Conservation (phyloP, 768 basidiomycete species). For the Kwoniella newhampshirensis region DNA sequence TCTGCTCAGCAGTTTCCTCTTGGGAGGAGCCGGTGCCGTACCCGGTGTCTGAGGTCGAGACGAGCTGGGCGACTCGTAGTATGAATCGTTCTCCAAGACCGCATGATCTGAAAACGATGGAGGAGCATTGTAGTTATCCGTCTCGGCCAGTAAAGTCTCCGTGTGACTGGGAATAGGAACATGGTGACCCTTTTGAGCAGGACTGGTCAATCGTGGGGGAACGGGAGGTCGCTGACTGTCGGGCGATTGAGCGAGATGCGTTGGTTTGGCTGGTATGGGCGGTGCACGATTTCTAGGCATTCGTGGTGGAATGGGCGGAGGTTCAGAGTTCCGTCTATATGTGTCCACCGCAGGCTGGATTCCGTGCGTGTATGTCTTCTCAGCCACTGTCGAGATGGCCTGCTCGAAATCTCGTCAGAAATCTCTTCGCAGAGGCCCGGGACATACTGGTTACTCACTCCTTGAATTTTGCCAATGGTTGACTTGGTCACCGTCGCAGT, state of each 20-base stretch:
- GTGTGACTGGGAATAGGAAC: conserved; percentile 15
- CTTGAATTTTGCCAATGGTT: conserved; percentile 64
- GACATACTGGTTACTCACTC: conserved; percentile 31
- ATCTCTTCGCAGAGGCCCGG: not conserved
- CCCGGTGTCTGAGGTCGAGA: conserved; percentile 10
- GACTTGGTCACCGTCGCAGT: conserved; percentile 67
- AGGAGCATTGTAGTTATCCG: conserved; percentile 8
- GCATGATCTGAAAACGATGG: conserved; percentile 5
- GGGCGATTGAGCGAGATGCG: conserved; percentile 1
- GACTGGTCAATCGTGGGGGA: not conserved
- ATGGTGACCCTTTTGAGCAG: conserved; percentile 6
- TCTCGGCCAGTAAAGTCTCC: conserved; percentile 17
- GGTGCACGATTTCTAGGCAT: not conserved
- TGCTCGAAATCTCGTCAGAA: conserved; percentile 6
- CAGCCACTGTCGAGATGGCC: conserved; percentile 39
- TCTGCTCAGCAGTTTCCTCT: conserved; percentile 29
- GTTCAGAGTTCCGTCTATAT: conserved; percentile 7
- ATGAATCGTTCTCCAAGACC: no score
- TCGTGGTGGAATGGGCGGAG: conserved; percentile 15
- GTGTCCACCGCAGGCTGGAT: conserved; percentile 25
- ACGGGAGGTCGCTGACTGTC: not conserved
- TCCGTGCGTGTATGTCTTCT: conserved; percentile 31
- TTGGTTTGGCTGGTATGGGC: conserved; percentile 9
- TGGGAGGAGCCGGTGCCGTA: conserved; percentile 10
- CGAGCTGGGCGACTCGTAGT: conserved; percentile 1